A percentile compares a stretch with the other conserved stretches of the same genome.
phyloP scores from a whole-genome alignment of 352 stramenopile species.

The Pythium apleroticum region DNA sequence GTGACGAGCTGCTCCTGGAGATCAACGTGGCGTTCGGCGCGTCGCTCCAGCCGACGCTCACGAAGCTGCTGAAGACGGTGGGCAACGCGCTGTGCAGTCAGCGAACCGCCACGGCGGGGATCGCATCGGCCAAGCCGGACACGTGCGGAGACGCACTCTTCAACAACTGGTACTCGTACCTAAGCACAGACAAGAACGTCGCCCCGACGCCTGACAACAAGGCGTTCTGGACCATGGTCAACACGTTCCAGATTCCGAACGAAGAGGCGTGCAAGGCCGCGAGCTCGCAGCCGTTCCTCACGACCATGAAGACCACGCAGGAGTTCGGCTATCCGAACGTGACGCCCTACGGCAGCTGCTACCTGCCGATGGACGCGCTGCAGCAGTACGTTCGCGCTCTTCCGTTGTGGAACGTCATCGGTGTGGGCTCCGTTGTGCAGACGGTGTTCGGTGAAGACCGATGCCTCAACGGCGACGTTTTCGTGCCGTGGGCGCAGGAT shows the following conservation, averaged over 20 bases:
- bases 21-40: constrained; percentile 4
- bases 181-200: neutral
- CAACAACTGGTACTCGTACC: constrained; percentile 1
- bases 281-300: constrained; percentile 9
- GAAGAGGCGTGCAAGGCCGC: constrained; percentile 15
- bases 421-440: neutral
- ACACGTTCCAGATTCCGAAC: constrained; percentile 22
- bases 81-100: constrained; percentile 15
- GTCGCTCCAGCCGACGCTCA: neutral
- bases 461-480: constrained; percentile 5
- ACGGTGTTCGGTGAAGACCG: neutral
- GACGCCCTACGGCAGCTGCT: constrained; percentile 16
- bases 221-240: constrained; percentile 7
- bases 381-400: constrained; percentile 17
- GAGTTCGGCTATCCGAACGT: constrained; percentile 4
- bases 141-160: constrained; percentile 7
- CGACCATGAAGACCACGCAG: constrained; percentile 12
- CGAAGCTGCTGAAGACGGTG: constrained; percentile 2
- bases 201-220: neutral
- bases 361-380: constrained; percentile 13
- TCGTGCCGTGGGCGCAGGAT: constrained; percentile 12
- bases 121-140: neutral
- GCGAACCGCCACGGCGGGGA: neutral
- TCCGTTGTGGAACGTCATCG: constrained; percentile 4
- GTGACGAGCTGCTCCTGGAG: constrained; percentile 5